These are phyloP conservation scores for Fusarium newnesense DNA, from an alignment of 2,329 filamentous ascomycete genomes.

Conservation along the genomic window DNA sequence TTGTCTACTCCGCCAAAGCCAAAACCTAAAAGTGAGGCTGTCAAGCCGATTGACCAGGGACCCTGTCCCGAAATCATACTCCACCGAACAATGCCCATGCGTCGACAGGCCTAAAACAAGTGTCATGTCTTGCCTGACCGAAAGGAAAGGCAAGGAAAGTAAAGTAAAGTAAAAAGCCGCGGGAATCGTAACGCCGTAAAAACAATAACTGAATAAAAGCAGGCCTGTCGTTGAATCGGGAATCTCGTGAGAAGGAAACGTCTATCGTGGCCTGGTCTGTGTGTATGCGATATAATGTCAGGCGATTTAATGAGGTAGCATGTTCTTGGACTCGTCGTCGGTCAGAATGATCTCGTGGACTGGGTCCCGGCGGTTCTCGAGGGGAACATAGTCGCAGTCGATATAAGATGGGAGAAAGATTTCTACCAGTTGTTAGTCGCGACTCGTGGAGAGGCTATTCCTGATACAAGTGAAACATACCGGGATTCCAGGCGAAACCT, in stretches of 20 bases:
- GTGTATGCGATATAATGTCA: constrained; percentile 27
- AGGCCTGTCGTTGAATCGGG: constrained; percentile 30
- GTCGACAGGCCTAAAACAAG: constrained; percentile 24
- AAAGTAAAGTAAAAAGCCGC: constrained; percentile 2
- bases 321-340: constrained; percentile 77
- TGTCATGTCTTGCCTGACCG: constrained; percentile 18
- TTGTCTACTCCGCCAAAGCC: constrained; percentile 43
- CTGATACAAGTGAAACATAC: constrained; percentile 52
- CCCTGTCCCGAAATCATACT: constrained; percentile 39
- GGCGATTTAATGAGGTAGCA: constrained; percentile 69
- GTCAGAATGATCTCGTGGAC: constrained; percentile 81
- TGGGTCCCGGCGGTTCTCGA: constrained; percentile 80
- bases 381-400: constrained; percentile 77
- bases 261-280: constrained; percentile 40
- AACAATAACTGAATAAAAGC: constrained; percentile 20
- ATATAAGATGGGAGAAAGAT: constrained; percentile 84
- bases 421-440: constrained; percentile 58
- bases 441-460: background rate
- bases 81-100: constrained; percentile 37
- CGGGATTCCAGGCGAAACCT: constrained; percentile 86
- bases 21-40: constrained; percentile 41
- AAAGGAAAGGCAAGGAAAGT: constrained; percentile 1
- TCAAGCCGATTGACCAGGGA: constrained; percentile 39
- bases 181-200: constrained; percentile 36
- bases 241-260: constrained; percentile 44